phyloP scores from a whole-genome alignment of 2,329 filamentous ascomycete species.

The Amylocarpus encephaloides region DNA sequence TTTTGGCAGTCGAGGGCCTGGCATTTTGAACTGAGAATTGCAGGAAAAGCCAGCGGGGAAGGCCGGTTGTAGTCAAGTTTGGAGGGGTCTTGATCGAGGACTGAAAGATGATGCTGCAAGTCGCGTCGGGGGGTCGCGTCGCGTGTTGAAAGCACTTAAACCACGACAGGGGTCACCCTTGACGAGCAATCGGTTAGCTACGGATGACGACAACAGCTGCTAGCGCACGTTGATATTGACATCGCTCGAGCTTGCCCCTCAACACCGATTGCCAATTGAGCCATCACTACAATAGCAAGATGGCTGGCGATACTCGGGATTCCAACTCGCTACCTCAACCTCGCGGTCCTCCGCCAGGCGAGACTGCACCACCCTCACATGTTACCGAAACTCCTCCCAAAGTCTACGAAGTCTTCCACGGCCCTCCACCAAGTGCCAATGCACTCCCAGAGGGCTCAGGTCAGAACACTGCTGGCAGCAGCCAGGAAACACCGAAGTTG shows the following conservation, averaged over 20 bases:
- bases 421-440: slow-evolving; percentile 28
- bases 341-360: slow-evolving; percentile 33
- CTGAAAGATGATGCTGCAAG: background rate
- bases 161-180: background rate
- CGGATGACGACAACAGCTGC: slow-evolving; percentile 4
- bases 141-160: slow-evolving; percentile 2
- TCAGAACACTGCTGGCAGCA: slow-evolving; percentile 30
- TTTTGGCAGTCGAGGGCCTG: slow-evolving; percentile 52
- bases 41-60: slow-evolving; percentile 9
- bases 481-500: slow-evolving; percentile 36
- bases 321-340: slow-evolving; percentile 16
- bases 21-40: slow-evolving; percentile 40
- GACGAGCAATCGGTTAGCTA: background rate
- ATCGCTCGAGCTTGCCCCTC: slow-evolving; percentile 1
- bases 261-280: background rate
- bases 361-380: slow-evolving; percentile 32
- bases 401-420: slow-evolving; percentile 37
- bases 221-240: slow-evolving; percentile 4
- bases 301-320: slow-evolving; percentile 34
- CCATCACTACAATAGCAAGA: slow-evolving; percentile 15
- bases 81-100: background rate
- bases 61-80: slow-evolving; percentile 1
- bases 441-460: slow-evolving; percentile 29
- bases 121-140: slow-evolving; percentile 9
- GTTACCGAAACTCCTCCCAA: slow-evolving; percentile 30